Evolutionary conservation across 805 yeast genomes (phyloP).

Genomic region (Saccharomyces kudriavzevii): DNA sequence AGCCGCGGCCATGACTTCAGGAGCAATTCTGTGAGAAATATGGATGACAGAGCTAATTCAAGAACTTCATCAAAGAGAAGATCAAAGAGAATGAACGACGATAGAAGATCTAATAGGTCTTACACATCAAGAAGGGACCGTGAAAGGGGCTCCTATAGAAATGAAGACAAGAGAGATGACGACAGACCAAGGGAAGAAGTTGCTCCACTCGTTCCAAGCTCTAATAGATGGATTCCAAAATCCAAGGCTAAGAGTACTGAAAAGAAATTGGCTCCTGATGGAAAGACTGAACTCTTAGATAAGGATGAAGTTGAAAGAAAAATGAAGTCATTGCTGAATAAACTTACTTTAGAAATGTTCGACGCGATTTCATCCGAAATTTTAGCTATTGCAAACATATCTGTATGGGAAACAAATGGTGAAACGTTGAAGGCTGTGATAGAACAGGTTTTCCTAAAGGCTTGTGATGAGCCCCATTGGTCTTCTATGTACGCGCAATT

Average conservation of each 20-base stretch:
- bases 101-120: conserved; percentile 31
- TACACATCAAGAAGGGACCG: conserved; percentile 35
- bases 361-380: conserved; percentile 72
- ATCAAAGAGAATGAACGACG: conserved; percentile 38
- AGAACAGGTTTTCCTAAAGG: conserved; percentile 84
- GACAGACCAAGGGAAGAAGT: conserved; percentile 59
- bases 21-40: conserved; percentile 31
- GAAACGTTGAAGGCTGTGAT: conserved; percentile 72
- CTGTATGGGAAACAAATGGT: conserved; percentile 79
- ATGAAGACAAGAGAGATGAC: conserved; percentile 36
- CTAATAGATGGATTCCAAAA: conserved; percentile 89
- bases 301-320: conserved; percentile 74
- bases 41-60: conserved; percentile 47
- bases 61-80: conserved; percentile 60
- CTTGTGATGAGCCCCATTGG: conserved; percentile 98
- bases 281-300: conserved; percentile 52
- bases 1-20: conserved; percentile 35
- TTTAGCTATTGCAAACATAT: conserved; percentile 70
- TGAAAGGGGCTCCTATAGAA: conserved; percentile 32
- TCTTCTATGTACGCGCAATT: conserved; percentile 90
- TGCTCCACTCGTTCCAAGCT: conserved; percentile 73
- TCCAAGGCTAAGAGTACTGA: conserved; percentile 53
- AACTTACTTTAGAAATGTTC: conserved; percentile 88
- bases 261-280: conserved; percentile 70
- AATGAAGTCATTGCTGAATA: conserved; percentile 81